Conservation (phyloP, 2,329 filamentous ascomycete genomes). For the Neofusicoccum laricinum region DNA sequence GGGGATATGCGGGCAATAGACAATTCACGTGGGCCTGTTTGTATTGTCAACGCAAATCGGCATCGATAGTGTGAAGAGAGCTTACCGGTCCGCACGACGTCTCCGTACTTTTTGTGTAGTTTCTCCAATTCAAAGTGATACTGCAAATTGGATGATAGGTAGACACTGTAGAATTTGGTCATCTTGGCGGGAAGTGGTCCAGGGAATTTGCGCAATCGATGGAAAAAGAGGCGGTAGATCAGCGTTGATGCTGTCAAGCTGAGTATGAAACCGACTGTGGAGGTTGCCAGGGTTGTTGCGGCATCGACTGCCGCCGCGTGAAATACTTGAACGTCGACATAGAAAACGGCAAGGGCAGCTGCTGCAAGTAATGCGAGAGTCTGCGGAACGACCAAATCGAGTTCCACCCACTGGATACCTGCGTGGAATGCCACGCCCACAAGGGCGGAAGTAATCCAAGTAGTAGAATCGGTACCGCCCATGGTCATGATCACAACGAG, state of each 20-base stretch:
- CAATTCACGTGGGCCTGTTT: background rate
- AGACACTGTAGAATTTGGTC: constrained; percentile 26
- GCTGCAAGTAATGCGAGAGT: background rate
- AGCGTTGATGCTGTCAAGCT: background rate
- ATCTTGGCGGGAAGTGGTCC: constrained; percentile 34
- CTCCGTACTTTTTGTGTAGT: background rate
- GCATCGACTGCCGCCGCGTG: background rate
- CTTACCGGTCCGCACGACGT: background rate
- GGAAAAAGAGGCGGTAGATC: constrained; percentile 31
- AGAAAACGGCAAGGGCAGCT: background rate
- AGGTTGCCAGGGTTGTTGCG: background rate
- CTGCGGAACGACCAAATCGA: background rate
- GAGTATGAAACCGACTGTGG: background rate
- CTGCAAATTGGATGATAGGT: constrained; percentile 19
- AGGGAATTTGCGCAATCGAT: constrained; percentile 33
- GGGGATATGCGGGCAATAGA: constrained; percentile 1
- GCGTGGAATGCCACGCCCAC: background rate
- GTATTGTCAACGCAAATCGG: background rate
- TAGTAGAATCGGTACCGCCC: background rate
- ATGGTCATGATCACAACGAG: background rate
- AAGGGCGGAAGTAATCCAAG: background rate
- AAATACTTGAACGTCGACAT: background rate
- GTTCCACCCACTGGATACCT: background rate
- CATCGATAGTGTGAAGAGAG: background rate
- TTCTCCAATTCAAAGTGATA: background rate